Percentiles rank a stretch among this genome's conserved stretches.
These are phyloP conservation scores for Austroboletus sp. DNA, from an alignment of 1,284 basidiomycete species.

Conservation along the genomic window DNA sequence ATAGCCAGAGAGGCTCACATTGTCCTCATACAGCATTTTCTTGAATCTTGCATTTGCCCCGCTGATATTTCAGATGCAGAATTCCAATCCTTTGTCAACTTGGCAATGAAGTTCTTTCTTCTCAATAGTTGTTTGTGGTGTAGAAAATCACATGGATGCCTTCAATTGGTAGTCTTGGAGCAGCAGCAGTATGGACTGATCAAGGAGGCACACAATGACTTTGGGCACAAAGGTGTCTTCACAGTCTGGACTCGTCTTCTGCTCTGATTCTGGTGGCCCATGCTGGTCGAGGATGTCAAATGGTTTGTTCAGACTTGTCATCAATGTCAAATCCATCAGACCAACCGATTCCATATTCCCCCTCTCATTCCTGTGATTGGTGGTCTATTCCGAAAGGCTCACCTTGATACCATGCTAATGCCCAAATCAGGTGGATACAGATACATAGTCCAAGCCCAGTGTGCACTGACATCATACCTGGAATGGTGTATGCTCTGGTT, in stretches of 20 bases:
- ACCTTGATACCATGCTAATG: too few species aligned
- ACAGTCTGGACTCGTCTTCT: not conserved
- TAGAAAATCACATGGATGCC: not conserved
- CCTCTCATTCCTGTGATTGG: not conserved
- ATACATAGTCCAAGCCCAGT: not conserved
- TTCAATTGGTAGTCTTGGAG: not conserved
- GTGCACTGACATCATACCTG: not conserved
- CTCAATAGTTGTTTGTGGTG: not conserved
- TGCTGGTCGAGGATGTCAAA: too few species aligned
- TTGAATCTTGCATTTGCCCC: too few species aligned
- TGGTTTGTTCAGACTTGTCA: too few species aligned
- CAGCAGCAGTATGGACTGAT: not conserved
- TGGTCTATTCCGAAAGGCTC: too few species aligned
- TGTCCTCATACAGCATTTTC: too few species aligned
- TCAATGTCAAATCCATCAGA: too few species aligned
- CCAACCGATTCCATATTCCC: not conserved
- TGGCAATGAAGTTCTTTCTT: not conserved
- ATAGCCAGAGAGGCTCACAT: too few species aligned
- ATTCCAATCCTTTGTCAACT: not conserved
- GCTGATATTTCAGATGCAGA: too few species aligned
- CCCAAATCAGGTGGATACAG: not conserved
- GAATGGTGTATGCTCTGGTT: constrained; percentile 18
- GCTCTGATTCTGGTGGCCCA: too few species aligned
- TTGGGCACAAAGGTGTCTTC: too few species aligned
- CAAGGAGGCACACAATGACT: too few species aligned